These are phyloP conservation scores for Symbiotaphrina buchneri DNA, from an alignment of 495 filamentous ascomycete genomes.

Conservation along the genomic window DNA sequence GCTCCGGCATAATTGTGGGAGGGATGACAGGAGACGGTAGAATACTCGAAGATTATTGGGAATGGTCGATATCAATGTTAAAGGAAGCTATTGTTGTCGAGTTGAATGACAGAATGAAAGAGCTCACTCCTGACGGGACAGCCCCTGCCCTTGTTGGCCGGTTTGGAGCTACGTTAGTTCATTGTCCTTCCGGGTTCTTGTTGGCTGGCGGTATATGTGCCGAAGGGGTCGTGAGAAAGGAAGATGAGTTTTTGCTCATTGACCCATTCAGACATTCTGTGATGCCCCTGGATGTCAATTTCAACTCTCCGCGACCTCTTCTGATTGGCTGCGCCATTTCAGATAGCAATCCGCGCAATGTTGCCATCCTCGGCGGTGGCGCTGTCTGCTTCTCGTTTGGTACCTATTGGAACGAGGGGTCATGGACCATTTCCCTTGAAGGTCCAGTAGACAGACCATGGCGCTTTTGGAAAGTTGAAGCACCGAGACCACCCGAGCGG, in stretches of 20 bases:
- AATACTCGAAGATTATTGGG: slow-evolving; percentile 31
- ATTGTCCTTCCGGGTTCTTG: slow-evolving; percentile 3
- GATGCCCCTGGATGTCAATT: background rate
- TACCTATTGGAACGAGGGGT: slow-evolving; percentile 44
- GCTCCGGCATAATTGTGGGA: slow-evolving; percentile 37
- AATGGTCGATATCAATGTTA: slow-evolving; percentile 23
- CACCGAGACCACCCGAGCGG: no score
- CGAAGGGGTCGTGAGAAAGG: slow-evolving; percentile 6
- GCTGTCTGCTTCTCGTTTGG: slow-evolving; percentile 84
- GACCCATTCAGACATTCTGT: slow-evolving; percentile 4
- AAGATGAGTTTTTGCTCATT: slow-evolving; percentile 11
- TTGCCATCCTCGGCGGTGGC: slow-evolving; percentile 54
- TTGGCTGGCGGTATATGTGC: slow-evolving; percentile 26
- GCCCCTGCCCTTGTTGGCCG: slow-evolving; percentile 9
- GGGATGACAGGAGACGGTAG: slow-evolving; percentile 38
- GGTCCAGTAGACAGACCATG: no score
- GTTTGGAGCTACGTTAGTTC: slow-evolving; percentile 12
- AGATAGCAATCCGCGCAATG: no score
- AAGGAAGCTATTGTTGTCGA: background rate
- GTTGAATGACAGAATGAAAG: slow-evolving; percentile 5
- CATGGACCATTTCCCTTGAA: slow-evolving; percentile 16
- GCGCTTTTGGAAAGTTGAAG: no score
- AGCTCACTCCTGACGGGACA: slow-evolving; percentile 3
- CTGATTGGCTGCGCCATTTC: slow-evolving; percentile 46
- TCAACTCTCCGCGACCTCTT: slow-evolving; percentile 23